A percentile compares a stretch with the other conserved stretches of the same genome.
These are phyloP conservation scores for Escovopsis weberi DNA, from an alignment of 2,329 filamentous ascomycete species.

Conservation along the genomic window DNA sequence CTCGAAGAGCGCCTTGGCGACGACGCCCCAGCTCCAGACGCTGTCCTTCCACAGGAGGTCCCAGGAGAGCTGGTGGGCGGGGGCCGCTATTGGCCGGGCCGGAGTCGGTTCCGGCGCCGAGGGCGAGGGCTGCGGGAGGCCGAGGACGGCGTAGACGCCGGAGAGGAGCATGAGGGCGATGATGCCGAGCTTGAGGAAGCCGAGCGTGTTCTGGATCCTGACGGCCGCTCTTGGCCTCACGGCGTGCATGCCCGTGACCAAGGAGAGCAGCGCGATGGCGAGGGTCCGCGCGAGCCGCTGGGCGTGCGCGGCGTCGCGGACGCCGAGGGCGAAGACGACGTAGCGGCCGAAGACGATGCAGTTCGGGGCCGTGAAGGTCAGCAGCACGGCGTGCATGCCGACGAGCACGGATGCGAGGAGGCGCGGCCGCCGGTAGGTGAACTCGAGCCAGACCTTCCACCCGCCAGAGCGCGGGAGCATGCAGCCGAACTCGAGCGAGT, in stretches of 20 bases:
- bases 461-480: constrained; percentile 58
- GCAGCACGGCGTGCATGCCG: constrained; percentile 45
- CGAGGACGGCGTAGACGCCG: constrained; percentile 42
- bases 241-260: constrained; percentile 44
- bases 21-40: constrained; percentile 52
- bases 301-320: constrained; percentile 27
- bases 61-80: constrained; percentile 23
- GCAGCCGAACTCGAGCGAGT: constrained; percentile 53
- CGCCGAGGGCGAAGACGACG: constrained; percentile 40
- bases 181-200: constrained; percentile 48
- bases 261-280: constrained; percentile 40
- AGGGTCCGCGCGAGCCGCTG: constrained; percentile 39
- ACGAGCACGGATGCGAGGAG: constrained; percentile 51
- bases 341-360: constrained; percentile 57
- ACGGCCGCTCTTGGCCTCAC: constrained; percentile 43
- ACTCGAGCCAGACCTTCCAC: constrained; percentile 57
- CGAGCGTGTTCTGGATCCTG: constrained; percentile 43
- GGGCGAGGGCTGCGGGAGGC: constrained; percentile 14
- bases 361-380: constrained; percentile 56
- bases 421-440: constrained; percentile 47
- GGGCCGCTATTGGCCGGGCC: too few relatives aligned
- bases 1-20: constrained; percentile 54
- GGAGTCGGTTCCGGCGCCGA: neutral
- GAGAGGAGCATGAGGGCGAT: constrained; percentile 47
- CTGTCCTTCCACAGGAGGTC: constrained; percentile 46